These are phyloP conservation scores for Chalciporus sp. DNA, from an alignment of 1,284 basidiomycete genomes.

Conservation along the genomic window DNA sequence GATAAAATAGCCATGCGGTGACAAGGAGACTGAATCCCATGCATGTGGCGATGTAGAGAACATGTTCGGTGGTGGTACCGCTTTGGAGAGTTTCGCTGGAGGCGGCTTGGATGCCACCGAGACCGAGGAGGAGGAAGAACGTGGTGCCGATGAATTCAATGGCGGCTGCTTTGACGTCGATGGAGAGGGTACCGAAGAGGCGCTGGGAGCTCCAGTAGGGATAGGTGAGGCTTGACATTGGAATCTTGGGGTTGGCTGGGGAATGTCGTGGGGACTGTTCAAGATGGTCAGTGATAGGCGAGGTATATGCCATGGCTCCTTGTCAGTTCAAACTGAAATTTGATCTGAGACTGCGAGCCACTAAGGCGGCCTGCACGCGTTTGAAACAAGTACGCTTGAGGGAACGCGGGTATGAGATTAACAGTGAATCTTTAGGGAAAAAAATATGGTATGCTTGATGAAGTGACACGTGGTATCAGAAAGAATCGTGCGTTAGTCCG, in stretches of 20 bases:
- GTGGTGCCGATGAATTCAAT: constrained; percentile 61
- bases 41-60: constrained; percentile 60
- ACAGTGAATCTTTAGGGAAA: background rate
- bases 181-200: constrained; percentile 24
- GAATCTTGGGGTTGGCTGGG: background rate
- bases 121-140: constrained; percentile 62
- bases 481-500: constrained; percentile 16
- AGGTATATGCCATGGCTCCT: background rate
- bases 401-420: background rate
- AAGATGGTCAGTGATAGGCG: background rate
- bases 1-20: constrained; percentile 74
- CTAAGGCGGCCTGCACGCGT: background rate
- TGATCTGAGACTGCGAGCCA: background rate
- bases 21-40: constrained; percentile 72
- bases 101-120: constrained; percentile 61
- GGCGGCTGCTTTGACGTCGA: constrained; percentile 48
- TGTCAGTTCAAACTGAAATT: constrained; percentile 10
- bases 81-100: constrained; percentile 33
- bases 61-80: constrained; percentile 40
- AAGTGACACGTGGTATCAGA: background rate
- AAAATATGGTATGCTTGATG: background rate
- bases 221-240: constrained; percentile 9
- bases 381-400: background rate
- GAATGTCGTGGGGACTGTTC: no score
- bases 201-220: constrained; percentile 26